These are phyloP conservation scores for Gnomoniopsis sp. DNA, from an alignment of 2,329 filamentous ascomycete species.

Conservation along the genomic window DNA sequence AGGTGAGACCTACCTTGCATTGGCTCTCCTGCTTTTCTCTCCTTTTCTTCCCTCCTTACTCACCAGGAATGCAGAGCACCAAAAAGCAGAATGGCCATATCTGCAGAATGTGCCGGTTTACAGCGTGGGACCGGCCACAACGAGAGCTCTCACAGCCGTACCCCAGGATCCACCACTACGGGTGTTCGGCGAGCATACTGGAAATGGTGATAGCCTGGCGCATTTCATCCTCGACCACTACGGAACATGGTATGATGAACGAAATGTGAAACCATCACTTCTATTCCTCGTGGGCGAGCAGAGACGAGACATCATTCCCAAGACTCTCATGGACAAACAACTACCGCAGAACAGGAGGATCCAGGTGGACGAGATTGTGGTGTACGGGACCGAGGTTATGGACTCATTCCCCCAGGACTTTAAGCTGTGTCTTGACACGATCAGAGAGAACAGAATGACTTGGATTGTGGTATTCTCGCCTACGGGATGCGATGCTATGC, in stretches of 20 bases:
- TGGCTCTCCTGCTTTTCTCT: background rate
- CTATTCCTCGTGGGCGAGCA: constrained; percentile 91
- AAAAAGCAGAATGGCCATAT: constrained; percentile 42
- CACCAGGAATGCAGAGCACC: background rate
- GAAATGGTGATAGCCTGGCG: constrained; percentile 79
- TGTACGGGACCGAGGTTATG: constrained; percentile 86
- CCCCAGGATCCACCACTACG: constrained; percentile 48
- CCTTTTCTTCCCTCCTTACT: constrained; percentile 2
- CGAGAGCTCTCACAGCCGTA: constrained; percentile 64
- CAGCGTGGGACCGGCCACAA: constrained; percentile 78
- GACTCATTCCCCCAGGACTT: constrained; percentile 72
- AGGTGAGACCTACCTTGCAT: constrained; percentile 26
- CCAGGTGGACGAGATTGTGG: constrained; percentile 71
- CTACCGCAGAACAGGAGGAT: constrained; percentile 53
- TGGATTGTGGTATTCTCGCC: constrained; percentile 78
- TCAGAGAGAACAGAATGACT: constrained; percentile 38
- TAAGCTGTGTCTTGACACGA: constrained; percentile 42
- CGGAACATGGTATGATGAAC: constrained; percentile 44
- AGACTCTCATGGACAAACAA: constrained; percentile 60
- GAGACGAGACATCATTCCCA: constrained; percentile 84
- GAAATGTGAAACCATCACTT: constrained; percentile 54
- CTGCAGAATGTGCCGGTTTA: constrained; percentile 62
- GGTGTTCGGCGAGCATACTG: constrained; percentile 76
- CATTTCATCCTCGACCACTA: constrained; percentile 79
- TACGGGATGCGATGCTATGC: constrained; percentile 60